phyloP scores from a whole-genome alignment of 129 eudicot genomes.

The Tanacetum coccineum region DNA sequence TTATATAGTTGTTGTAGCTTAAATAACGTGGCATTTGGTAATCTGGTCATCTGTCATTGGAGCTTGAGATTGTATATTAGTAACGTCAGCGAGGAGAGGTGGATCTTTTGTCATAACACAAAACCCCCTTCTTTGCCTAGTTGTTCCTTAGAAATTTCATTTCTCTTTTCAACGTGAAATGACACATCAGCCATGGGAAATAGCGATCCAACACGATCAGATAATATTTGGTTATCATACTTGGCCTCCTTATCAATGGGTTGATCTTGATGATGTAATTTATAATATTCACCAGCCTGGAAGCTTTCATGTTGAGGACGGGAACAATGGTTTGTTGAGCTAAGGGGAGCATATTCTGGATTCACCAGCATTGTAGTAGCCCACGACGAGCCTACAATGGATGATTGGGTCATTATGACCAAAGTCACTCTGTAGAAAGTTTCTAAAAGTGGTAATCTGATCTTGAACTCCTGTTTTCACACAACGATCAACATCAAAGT shows the following conservation, averaged over 20 bases:
- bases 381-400: slow-evolving; percentile 66
- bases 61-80: slow-evolving; percentile 48
- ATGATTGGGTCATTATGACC: slow-evolving; percentile 70
- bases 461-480: slow-evolving; percentile 42
- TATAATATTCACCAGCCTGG: neutral
- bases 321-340: slow-evolving; percentile 61
- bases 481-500: slow-evolving; percentile 43
- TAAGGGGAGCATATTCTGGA: slow-evolving; percentile 65
- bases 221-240: slow-evolving; percentile 22
- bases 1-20: slow-evolving; percentile 88
- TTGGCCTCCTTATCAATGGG: slow-evolving; percentile 23
- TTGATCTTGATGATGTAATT: neutral
- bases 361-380: slow-evolving; percentile 70
- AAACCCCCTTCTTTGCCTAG: slow-evolving; percentile 31
- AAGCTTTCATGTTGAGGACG: slow-evolving; percentile 12
- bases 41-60: slow-evolving; percentile 36
- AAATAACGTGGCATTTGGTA: slow-evolving; percentile 67
- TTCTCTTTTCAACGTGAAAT: slow-evolving; percentile 25
- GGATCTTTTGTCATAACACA: slow-evolving; percentile 32
- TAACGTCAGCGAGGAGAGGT: slow-evolving; percentile 28
- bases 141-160: slow-evolving; percentile 21
- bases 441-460: slow-evolving; percentile 50
- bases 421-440: slow-evolving; percentile 68
- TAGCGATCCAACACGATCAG: slow-evolving; percentile 22
- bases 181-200: neutral